Evolutionary conservation across 2,329 filamentous ascomycete species (phyloP), one percentile per base, ranked within the genome.

Genomic region (Trichoderma sp.): DNA sequence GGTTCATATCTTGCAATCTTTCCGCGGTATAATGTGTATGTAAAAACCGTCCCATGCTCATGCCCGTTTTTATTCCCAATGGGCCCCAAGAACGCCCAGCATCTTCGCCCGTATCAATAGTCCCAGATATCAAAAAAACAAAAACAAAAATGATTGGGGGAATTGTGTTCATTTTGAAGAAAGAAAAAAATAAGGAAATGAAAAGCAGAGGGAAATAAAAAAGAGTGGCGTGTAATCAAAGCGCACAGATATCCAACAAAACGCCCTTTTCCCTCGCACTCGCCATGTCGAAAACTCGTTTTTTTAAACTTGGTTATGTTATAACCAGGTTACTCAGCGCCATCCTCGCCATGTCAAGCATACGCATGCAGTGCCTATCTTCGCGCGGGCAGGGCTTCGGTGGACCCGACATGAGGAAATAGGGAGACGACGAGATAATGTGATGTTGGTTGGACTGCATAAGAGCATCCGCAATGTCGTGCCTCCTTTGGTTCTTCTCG

Each of bases 241-340:
- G 9, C 16, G 21, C 5, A 14, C n/a, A 6, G 4, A 56, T 6
- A 56, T 56, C 50, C 50, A 56, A 56, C 50, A 60, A 31, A 60
- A 60, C 56, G 24, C 56, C 27, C 27, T 12, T 24, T 56, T 56
- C 18, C 50, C 21, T 56, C 6, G 18, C 16, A 35, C 41, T n/a
- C 1, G 7, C 7, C 41, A 45, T 45, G 41, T 7, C 41, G 18
- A 45, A 45, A 45, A 45, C 18, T 38, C 14, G 12, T 59, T 56
- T n/a, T 18, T 27, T 27, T 38, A 11, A 9, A 6, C 11, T 31
- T 41, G n/a, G n/a, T 21, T n/a, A 75, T n/a, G 75, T 84, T 82
- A 92, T 91, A 14, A 89, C 84, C 29, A 92, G 81, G 33, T 85
- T 86, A 35, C 90, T 87, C 69, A 92, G 84, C 2, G 89, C 88